Conservation (phyloP, 2,329 filamentous ascomycete genomes). For the Claviceps quebecensis region DNA sequence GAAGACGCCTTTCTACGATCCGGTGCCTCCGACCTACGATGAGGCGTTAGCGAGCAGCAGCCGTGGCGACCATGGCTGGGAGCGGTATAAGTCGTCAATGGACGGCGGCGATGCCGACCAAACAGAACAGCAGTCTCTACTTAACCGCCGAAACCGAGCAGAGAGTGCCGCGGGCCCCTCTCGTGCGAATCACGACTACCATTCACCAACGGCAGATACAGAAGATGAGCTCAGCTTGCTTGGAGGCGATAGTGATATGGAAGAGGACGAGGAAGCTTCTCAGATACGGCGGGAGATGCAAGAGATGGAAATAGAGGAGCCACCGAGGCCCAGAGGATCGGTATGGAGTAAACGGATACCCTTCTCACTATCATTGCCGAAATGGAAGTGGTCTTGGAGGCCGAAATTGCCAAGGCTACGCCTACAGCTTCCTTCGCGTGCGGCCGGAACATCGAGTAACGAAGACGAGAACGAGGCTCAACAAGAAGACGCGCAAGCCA, state of each 20-base stretch:
- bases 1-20: conserved; percentile 28
- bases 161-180: conserved; percentile 25
- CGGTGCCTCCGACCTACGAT: conserved; percentile 29
- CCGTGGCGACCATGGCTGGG: conserved; percentile 19
- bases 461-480: conserved; percentile 6
- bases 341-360: conserved; percentile 43
- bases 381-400: conserved; percentile 42
- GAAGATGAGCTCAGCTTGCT: conserved; percentile 52
- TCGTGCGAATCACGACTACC: conserved; percentile 47
- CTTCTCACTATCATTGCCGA: conserved; percentile 36
- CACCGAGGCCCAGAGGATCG: conserved; percentile 28
- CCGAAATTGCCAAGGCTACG: conserved; percentile 37
- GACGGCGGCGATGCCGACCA: conserved; percentile 53
- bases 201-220: conserved; percentile 64
- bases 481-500: conserved; percentile 10
- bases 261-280: conserved; percentile 40
- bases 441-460: conserved; percentile 11
- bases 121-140: conserved; percentile 63
- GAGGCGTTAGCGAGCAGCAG: conserved; percentile 25
- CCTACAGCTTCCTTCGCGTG: conserved; percentile 31
- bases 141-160: conserved; percentile 32
- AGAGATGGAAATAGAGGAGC: conserved; percentile 76
- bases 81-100: conserved; percentile 17
- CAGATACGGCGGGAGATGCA: conserved; percentile 70
- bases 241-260: conserved; percentile 30